Evolutionary conservation across 257 asterid species (phyloP).

Genomic region (Scutellaria barbata): DNA sequence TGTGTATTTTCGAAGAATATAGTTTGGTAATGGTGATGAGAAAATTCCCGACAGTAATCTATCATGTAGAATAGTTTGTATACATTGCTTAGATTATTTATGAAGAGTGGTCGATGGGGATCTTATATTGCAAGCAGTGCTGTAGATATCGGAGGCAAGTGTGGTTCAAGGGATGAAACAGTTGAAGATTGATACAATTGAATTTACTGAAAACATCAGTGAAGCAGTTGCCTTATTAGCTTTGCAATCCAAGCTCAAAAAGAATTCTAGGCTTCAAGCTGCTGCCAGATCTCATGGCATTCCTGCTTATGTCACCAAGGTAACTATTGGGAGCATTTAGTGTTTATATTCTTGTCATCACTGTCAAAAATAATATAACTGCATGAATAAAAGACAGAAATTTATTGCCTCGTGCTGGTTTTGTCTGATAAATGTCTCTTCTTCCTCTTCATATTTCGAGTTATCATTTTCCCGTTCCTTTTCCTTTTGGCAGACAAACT

Average conservation of each 20-base stretch:
- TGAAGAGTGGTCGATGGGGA: slow-evolving; percentile 38
- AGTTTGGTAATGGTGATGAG: slow-evolving; percentile 22
- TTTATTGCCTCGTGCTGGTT: slow-evolving; percentile 35
- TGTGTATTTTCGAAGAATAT: neutral
- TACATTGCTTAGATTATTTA: slow-evolving; percentile 33
- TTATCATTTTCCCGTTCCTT: slow-evolving; percentile 16
- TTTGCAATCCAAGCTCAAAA: slow-evolving; percentile 87
- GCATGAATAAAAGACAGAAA: neutral
- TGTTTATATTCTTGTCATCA: slow-evolving; percentile 11
- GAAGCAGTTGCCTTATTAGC: slow-evolving; percentile 90
- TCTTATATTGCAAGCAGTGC: slow-evolving; percentile 57
- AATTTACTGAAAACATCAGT: slow-evolving; percentile 88
- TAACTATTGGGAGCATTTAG: slow-evolving; percentile 32
- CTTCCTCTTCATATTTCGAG: slow-evolving; percentile 8
- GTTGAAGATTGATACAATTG: slow-evolving; percentile 58
- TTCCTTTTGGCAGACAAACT: slow-evolving; percentile 61
- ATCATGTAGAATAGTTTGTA: slow-evolving; percentile 17
- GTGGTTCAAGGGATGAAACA: slow-evolving; percentile 82
- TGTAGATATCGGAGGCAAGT: slow-evolving; percentile 87
- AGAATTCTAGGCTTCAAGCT: slow-evolving; percentile 91
- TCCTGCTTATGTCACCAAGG: slow-evolving; percentile 86
- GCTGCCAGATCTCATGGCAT: slow-evolving; percentile 88
- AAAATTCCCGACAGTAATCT: slow-evolving; percentile 2
- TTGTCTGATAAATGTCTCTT: slow-evolving; percentile 19
- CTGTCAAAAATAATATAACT: slow-evolving; percentile 1